Conservation (phyloP, 371 early-diverging fungal species). For the Rhizopus delemar region DNA sequence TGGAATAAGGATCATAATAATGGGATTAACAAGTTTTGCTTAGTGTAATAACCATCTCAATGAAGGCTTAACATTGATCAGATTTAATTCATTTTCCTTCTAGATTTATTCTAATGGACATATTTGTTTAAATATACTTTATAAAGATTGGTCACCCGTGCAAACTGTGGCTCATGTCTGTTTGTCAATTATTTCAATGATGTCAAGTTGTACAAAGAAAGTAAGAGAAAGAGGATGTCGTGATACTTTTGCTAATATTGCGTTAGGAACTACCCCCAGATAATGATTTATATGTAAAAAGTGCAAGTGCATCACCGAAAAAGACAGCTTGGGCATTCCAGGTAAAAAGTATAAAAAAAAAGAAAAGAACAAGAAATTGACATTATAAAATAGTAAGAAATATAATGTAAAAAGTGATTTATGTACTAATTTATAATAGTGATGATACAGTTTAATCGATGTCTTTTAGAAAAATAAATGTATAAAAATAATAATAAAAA, state of each 20-base stretch:
- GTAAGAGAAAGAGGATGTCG: slow-evolving; percentile 24
- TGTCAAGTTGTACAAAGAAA: slow-evolving; percentile 84
- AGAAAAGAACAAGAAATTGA: neutral
- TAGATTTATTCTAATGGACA: slow-evolving; percentile 91
- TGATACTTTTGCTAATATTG: neutral
- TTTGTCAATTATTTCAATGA: slow-evolving; percentile 89
- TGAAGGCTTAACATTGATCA: neutral
- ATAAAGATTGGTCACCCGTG: slow-evolving; percentile 95
- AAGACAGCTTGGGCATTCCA: slow-evolving; percentile 86
- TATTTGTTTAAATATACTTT: slow-evolving; percentile 94
- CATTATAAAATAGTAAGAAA: slow-evolving; percentile 21
- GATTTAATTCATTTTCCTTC: slow-evolving; percentile 4
- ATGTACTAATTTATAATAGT: slow-evolving; percentile 16
- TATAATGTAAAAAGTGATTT: neutral
- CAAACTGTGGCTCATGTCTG: slow-evolving; percentile 93
- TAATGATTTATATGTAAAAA: slow-evolving; percentile 69
- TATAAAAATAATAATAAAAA: slow-evolving; percentile 4
- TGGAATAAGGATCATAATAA: neutral
- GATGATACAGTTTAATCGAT: slow-evolving; percentile 29
- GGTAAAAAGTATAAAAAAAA: slow-evolving; percentile 19
- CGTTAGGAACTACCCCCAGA: slow-evolving; percentile 74
- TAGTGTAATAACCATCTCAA: neutral
- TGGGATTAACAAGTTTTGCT: neutral
- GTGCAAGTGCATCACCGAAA: slow-evolving; percentile 76
- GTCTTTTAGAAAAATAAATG: neutral